A percentile compares a stretch with the other conserved stretches of the same genome.
Evolutionary conservation across 2,329 filamentous ascomycete species (phyloP).

Genomic region (Trichoderma brevicompactum): DNA sequence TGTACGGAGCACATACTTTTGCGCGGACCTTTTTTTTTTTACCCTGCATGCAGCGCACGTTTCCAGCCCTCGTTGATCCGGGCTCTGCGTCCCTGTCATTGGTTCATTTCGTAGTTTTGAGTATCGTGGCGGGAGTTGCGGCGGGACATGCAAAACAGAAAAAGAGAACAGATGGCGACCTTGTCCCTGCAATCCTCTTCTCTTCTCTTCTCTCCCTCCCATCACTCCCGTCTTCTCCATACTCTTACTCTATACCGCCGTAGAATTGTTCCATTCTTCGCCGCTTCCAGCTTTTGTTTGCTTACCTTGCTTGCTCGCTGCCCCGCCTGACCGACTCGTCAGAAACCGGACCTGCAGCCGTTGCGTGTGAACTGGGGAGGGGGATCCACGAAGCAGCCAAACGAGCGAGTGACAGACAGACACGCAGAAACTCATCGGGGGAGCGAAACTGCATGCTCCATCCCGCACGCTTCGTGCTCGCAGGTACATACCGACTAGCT

Average conservation of each 20-base stretch:
- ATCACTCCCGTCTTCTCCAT: too few species aligned
- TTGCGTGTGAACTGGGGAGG: neutral
- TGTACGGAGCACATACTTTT: conserved; percentile 10
- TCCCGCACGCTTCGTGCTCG: conserved; percentile 14
- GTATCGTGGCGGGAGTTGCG: too few species aligned
- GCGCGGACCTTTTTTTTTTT: neutral
- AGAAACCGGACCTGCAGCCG: neutral
- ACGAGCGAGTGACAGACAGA: conserved; percentile 21
- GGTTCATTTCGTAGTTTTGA: too few species aligned
- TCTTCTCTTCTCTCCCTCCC: too few species aligned
- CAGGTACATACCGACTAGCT: conserved; percentile 10
- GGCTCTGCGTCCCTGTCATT: too few species aligned
- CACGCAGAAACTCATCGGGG: neutral
- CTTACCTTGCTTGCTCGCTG: neutral
- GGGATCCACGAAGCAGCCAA: conserved; percentile 5
- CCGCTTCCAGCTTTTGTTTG: neutral
- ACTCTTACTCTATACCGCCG: too few species aligned
- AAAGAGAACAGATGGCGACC: too few species aligned
- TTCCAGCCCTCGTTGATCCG: neutral
- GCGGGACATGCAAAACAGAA: too few species aligned
- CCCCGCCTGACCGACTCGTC: conserved; percentile 9
- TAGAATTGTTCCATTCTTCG: too few species aligned
- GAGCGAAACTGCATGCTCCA: conserved; percentile 8
- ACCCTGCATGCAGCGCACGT: conserved; percentile 10
- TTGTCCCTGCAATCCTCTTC: too few species aligned